Conservation (phyloP, 1,284 basidiomycete genomes). For the Anthracocystis panici-leucophaei region DNA sequence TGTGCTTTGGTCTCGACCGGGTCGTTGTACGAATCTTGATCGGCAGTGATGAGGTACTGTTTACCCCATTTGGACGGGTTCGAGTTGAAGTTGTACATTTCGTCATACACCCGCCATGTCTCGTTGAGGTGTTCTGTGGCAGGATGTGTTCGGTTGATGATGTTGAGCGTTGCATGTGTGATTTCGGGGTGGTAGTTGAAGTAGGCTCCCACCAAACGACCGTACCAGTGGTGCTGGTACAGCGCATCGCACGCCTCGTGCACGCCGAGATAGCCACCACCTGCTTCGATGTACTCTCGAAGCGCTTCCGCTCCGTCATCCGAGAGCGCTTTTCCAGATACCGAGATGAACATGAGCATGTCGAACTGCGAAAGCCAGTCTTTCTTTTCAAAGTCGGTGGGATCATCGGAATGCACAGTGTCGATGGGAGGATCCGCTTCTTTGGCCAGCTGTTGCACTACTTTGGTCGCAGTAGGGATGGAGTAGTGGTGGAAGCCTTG, state of each 20-base stretch:
- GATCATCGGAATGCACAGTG: constrained; percentile 48
- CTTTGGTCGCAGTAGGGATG: constrained; percentile 51
- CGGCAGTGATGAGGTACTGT: constrained; percentile 54
- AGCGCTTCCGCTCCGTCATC: constrained; percentile 40
- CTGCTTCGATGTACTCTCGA: constrained; percentile 57
- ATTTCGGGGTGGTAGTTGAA: constrained; percentile 60
- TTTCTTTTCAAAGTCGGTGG: constrained; percentile 46
- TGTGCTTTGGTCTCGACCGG: constrained; percentile 39
- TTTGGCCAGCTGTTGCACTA: constrained; percentile 49
- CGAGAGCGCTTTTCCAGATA: constrained; percentile 54
- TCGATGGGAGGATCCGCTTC: constrained; percentile 40
- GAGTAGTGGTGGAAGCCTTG: constrained; percentile 58
- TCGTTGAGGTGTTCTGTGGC: constrained; percentile 47
- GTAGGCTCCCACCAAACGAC: constrained; percentile 54
- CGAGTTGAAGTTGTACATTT: constrained; percentile 62
- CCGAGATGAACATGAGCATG: constrained; percentile 58
- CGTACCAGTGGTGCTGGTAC: constrained; percentile 57
- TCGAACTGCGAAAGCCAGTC: constrained; percentile 57
- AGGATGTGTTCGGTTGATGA: constrained; percentile 54
- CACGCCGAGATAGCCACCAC: constrained; percentile 61
- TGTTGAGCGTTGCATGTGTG: constrained; percentile 40
- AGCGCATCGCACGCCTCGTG: constrained; percentile 60
- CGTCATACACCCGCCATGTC: constrained; percentile 57
- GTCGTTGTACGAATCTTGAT: constrained; percentile 48
- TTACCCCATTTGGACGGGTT: constrained; percentile 48